Conservation (phyloP, 1,284 basidiomycete species). For the Pseudomicrostroma phylloplanum region DNA sequence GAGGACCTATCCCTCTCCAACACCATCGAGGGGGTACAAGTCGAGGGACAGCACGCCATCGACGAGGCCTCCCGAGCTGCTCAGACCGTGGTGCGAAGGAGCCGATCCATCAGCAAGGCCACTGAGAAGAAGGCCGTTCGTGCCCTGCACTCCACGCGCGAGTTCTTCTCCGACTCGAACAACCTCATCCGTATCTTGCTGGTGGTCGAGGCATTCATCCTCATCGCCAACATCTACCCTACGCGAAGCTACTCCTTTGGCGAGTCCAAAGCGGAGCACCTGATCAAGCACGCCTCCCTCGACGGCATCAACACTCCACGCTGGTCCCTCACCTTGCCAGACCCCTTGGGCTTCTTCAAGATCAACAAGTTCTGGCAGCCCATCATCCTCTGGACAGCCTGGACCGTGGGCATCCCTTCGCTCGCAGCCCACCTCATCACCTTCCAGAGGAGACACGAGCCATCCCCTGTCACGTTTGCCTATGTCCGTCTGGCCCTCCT, state of each 20-base stretch:
- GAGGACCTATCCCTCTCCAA: not conserved
- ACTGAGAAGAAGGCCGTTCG: slow-evolving; percentile 18
- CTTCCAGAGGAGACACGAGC: slow-evolving; percentile 29
- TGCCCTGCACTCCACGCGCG: slow-evolving; percentile 21
- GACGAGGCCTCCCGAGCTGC: too few species aligned
- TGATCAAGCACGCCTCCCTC: slow-evolving; percentile 11
- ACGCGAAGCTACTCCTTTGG: slow-evolving; percentile 29
- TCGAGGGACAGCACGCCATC: slow-evolving; percentile 23
- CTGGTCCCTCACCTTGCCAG: slow-evolving; percentile 31
- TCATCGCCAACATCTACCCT: slow-evolving; percentile 30
- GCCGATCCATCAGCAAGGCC: too few species aligned
- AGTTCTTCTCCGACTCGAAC: slow-evolving; percentile 29
- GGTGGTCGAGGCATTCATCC: slow-evolving; percentile 30
- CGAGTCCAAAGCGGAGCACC: slow-evolving; percentile 19
- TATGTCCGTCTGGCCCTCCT: slow-evolving; percentile 7
- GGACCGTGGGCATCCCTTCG: slow-evolving; percentile 31
- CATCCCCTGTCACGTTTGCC: slow-evolving; percentile 33
- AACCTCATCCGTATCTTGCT: slow-evolving; percentile 32
- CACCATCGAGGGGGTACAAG: slow-evolving; percentile 21
- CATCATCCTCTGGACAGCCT: slow-evolving; percentile 31
- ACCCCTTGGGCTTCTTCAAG: slow-evolving; percentile 23
- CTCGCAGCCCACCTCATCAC: slow-evolving; percentile 35
- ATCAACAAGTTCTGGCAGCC: slow-evolving; percentile 17
- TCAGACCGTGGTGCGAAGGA: too few species aligned
- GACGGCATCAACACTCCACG: slow-evolving; percentile 30